A percentile compares a stretch with the other conserved stretches of the same genome.
Conservation (phyloP, 257 asterid genomes). For the Schizonepeta tenuifolia region DNA sequence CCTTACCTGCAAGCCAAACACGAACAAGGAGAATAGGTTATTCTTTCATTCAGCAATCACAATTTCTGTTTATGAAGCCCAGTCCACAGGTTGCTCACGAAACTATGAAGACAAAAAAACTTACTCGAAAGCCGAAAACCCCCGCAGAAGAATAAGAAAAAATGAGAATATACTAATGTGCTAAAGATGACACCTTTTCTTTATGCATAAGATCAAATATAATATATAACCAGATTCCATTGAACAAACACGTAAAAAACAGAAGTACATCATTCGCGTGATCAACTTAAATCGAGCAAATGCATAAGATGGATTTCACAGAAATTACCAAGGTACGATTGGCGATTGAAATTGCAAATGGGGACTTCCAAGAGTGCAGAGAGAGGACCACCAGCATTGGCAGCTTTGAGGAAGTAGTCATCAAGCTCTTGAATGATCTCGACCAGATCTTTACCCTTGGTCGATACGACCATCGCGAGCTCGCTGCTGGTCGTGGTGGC, state of each 20-base stretch:
- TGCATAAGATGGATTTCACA: neutral
- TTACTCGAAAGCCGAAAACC: no score
- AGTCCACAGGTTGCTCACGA: no score
- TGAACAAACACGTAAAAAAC: neutral
- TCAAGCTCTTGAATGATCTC: slow-evolving; percentile 85
- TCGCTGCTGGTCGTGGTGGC: slow-evolving; percentile 62
- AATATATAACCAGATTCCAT: neutral
- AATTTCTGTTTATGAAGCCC: no score
- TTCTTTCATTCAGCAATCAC: no score
- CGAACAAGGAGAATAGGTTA: neutral
- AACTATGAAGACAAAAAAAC: no score
- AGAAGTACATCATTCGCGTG: neutral
- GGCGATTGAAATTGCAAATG: slow-evolving; percentile 57
- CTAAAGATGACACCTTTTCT: neutral
- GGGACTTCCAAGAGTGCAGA: slow-evolving; percentile 84
- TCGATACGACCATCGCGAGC: slow-evolving; percentile 79
- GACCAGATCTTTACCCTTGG: slow-evolving; percentile 75
- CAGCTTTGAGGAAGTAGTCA: slow-evolving; percentile 87
- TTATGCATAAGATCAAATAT: neutral
- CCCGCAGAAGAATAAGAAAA: no score
- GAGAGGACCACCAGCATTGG: slow-evolving; percentile 81
- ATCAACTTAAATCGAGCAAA: neutral
- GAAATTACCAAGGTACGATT: slow-evolving; percentile 58
- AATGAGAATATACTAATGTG: no score
- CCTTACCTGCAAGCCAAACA: slow-evolving; percentile 43